Percentiles rank a stretch among this genome's conserved stretches.
Conservation (phyloP, 1,284 basidiomycete genomes). For the Microbotryomycetes sp. region DNA sequence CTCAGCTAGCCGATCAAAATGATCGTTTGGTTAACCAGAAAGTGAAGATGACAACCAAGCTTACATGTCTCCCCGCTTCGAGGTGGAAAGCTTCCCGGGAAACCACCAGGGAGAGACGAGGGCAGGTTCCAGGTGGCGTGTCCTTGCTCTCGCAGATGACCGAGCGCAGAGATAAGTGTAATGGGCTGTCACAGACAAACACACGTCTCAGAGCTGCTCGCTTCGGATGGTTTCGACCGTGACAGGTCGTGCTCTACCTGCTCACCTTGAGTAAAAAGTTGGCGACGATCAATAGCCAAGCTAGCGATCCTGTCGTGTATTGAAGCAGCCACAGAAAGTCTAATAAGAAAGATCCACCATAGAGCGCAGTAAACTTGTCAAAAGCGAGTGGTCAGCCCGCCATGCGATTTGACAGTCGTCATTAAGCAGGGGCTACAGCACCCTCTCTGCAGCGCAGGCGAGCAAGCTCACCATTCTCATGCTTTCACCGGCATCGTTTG, state of each 20-base stretch:
- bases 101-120: slow-evolving; percentile 1
- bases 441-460: no score
- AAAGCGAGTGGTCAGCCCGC: neutral
- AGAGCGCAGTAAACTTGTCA: slow-evolving; percentile 11
- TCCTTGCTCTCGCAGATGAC: slow-evolving; percentile 47
- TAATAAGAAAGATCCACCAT: slow-evolving; percentile 15
- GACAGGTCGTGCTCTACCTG: no score
- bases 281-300: slow-evolving; percentile 17
- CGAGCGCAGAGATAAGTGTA: slow-evolving; percentile 34
- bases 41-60: neutral
- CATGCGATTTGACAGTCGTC: neutral
- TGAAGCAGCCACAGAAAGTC: slow-evolving; percentile 16
- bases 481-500: neutral
- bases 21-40: no score
- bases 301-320: neutral
- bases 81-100: slow-evolving; percentile 18
- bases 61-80: slow-evolving; percentile 2
- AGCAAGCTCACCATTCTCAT: slow-evolving; percentile 9
- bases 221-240: neutral
- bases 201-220: neutral
- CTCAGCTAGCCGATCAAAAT: neutral
- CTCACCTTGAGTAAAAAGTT: slow-evolving; percentile 29
- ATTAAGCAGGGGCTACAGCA: no score
- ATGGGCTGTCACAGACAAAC: slow-evolving; percentile 5
- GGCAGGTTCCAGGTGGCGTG: slow-evolving; percentile 4